These are phyloP conservation scores for Tuber indicum DNA, from an alignment of 495 filamentous ascomycete genomes.

Conservation along the genomic window DNA sequence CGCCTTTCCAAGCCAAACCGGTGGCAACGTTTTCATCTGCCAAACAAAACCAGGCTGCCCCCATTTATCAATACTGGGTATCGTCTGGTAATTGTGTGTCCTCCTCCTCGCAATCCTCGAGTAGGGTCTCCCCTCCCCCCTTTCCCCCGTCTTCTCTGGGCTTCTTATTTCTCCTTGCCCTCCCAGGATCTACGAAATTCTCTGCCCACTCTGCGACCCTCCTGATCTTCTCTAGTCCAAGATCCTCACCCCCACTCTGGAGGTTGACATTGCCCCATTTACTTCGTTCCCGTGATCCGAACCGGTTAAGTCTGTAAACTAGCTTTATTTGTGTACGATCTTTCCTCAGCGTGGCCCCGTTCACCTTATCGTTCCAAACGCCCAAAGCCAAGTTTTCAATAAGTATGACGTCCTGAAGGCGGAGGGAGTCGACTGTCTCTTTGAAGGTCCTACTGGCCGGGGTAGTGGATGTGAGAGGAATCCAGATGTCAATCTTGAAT, in stretches of 20 bases:
- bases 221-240: slow-evolving; percentile 56
- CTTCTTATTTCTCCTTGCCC: slow-evolving; percentile 46
- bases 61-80: slow-evolving; percentile 17
- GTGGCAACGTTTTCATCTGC: not conserved
- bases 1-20: not conserved
- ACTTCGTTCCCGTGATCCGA: slow-evolving; percentile 21
- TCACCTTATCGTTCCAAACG: slow-evolving; percentile 32
- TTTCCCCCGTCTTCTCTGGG: slow-evolving; percentile 24
- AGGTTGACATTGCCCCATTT: slow-evolving; percentile 36
- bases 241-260: slow-evolving; percentile 44
- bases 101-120: slow-evolving; percentile 40
- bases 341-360: slow-evolving; percentile 50
- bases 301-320: slow-evolving; percentile 47
- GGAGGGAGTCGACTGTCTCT: slow-evolving; percentile 29
- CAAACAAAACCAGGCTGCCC: not conserved
- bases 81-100: slow-evolving; percentile 27
- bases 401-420: slow-evolving; percentile 35
- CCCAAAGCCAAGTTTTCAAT: slow-evolving; percentile 34
- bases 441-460: slow-evolving; percentile 47
- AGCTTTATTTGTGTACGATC: slow-evolving; percentile 66
- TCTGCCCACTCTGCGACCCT: slow-evolving; percentile 69
- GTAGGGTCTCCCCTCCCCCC: not conserved
- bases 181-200: slow-evolving; percentile 56
- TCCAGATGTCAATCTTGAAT: slow-evolving; percentile 80
- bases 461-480: slow-evolving; percentile 44